A percentile compares a stretch with the other conserved stretches of the same genome.
Evolutionary conservation across 2,329 filamentous ascomycete species (phyloP).

Genomic region (Fusarium luffae): DNA sequence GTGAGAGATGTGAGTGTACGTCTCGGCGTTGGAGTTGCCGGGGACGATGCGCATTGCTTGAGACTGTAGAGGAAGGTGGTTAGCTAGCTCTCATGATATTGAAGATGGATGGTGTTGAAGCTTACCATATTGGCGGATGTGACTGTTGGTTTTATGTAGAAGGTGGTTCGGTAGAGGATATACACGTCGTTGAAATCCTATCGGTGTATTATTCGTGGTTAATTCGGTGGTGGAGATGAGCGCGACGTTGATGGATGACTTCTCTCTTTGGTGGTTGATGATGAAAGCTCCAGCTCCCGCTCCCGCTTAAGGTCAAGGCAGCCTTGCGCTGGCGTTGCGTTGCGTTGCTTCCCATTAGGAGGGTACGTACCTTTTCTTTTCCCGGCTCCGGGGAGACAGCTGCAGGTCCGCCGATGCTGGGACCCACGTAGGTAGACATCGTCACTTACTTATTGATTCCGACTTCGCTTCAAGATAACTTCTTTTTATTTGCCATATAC

Average conservation of each 20-base stretch:
- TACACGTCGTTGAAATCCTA: neutral
- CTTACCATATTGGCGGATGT: conserved; percentile 62
- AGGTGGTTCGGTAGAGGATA: neutral
- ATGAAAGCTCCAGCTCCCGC: conserved; percentile 37
- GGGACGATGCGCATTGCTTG: conserved; percentile 93
- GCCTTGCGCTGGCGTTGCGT: conserved; percentile 40
- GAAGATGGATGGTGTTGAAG: conserved; percentile 22
- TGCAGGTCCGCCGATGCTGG: conserved; percentile 10
- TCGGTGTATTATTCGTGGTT: neutral
- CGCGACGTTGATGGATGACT: conserved; percentile 13
- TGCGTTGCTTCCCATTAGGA: neutral
- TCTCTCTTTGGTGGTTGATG: conserved; percentile 24
- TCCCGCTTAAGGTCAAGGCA: conserved; percentile 25
- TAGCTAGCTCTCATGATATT: conserved; percentile 33
- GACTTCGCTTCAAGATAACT: conserved; percentile 30
- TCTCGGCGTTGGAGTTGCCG: conserved; percentile 70
- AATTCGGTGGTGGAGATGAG: neutral
- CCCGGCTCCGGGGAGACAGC: conserved; percentile 17
- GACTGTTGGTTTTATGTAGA: conserved; percentile 6
- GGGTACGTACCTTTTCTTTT: conserved; percentile 35
- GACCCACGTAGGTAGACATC: conserved; percentile 27
- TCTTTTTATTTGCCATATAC: neutral
- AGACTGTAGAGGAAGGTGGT: conserved; percentile 35
- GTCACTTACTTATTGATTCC: conserved; percentile 33
- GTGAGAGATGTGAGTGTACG: conserved; percentile 71